Evolutionary conservation across 305 asterid genomes (phyloP).

Genomic region (Stenogyne calaminthoides): DNA sequence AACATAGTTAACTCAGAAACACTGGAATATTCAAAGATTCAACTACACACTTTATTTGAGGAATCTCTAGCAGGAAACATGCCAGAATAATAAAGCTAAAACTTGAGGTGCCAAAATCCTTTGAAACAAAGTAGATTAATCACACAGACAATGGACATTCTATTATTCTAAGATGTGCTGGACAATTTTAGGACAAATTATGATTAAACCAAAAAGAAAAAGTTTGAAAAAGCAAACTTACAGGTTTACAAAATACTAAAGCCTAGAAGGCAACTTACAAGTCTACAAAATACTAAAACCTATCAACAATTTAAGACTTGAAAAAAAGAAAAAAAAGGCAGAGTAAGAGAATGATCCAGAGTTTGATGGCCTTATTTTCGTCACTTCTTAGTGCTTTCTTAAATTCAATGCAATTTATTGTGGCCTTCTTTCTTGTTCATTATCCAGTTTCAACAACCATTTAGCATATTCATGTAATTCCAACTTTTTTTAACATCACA

Average conservation of each 20-base stretch:
- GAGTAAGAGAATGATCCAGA: constrained; percentile 2
- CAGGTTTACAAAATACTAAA: neutral
- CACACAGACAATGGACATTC: neutral
- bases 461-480: neutral
- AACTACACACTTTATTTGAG: neutral
- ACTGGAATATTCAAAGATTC: neutral
- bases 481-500: neutral
- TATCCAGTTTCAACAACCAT: neutral
- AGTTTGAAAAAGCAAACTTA: neutral
- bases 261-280: neutral
- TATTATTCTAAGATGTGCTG: neutral
- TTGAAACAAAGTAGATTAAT: neutral
- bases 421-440: neutral
- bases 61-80: neutral
- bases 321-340: neutral
- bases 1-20: neutral
- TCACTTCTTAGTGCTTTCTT: neutral
- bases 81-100: neutral
- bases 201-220: neutral
- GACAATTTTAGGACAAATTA: neutral
- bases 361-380: neutral
- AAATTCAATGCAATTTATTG: neutral
- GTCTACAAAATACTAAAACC: neutral
- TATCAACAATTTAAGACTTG: neutral
- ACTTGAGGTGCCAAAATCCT: neutral